Percentiles rank a stretch among this genome's conserved stretches.
These are phyloP conservation scores for Diphasiastrum complanatum DNA, from an alignment of 83 land plant species.

Conservation along the genomic window DNA sequence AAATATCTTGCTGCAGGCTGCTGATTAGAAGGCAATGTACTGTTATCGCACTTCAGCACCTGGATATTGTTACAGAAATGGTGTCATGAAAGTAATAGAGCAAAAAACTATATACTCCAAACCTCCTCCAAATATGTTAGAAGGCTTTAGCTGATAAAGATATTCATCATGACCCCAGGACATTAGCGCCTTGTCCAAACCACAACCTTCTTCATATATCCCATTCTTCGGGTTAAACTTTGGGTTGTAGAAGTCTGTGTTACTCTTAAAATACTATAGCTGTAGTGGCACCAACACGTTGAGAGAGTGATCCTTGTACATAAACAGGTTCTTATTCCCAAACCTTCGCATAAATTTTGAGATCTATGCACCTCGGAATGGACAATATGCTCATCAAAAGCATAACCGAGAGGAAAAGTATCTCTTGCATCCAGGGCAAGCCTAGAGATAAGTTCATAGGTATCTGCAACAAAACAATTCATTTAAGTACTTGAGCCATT, in stretches of 20 bases:
- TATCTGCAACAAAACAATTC: no score
- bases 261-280: not conserved
- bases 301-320: not conserved
- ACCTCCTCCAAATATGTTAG: no score
- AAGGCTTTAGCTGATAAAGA: no score
- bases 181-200: slow-evolving; percentile 2
- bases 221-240: slow-evolving; percentile 1
- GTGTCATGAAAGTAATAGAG: no score
- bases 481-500: no score
- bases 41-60: no score
- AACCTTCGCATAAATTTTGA: not conserved
- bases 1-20: no score
- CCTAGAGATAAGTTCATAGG: no score
- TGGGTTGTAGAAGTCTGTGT: not conserved
- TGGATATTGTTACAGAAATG: no score
- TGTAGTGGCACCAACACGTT: not conserved
- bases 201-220: not conserved
- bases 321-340: not conserved
- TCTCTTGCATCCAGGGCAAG: not conserved
- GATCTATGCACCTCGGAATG: not conserved
- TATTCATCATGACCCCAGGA: slow-evolving; percentile 11
- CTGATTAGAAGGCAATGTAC: no score
- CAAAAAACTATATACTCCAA: no score
- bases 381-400: not conserved
- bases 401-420: not conserved